Evolutionary conservation across 192 early-diverging fungal genomes (phyloP).

Genomic region (Geranomyces variabilis): DNA sequence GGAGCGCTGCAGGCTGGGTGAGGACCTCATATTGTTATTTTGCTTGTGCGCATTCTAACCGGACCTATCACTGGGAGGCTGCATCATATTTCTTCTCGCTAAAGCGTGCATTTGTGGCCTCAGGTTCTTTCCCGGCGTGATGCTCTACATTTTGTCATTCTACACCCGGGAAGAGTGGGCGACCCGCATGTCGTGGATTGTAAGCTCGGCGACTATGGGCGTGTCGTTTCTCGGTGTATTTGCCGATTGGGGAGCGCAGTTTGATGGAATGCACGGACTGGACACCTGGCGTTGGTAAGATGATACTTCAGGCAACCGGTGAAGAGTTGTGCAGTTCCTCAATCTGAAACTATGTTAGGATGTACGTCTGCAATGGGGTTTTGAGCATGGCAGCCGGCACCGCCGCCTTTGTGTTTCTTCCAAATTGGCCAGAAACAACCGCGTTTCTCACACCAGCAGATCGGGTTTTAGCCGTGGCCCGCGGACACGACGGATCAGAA

Average conservation of each 20-base stretch:
- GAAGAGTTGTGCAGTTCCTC: conserved; percentile 12
- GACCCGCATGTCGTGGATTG: conserved; percentile 36
- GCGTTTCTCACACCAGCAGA: conserved; percentile 44
- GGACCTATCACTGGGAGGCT: too few species aligned
- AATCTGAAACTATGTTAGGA: conserved; percentile 10
- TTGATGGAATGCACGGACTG: conserved; percentile 23
- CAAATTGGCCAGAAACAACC: conserved; percentile 40
- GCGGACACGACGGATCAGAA: conserved; percentile 37
- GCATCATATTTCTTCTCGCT: too few species aligned
- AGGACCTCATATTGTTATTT: neutral
- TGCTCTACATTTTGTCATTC: conserved; percentile 40
- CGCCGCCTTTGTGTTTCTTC: conserved; percentile 30
- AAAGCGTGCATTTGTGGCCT: too few species aligned
- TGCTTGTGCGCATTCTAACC: too few species aligned
- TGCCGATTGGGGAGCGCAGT: conserved; percentile 26
- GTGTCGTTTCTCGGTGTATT: conserved; percentile 32
- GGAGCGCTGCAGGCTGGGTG: conserved; percentile 40
- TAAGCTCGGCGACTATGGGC: conserved; percentile 25
- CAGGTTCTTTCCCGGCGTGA: conserved; percentile 36
- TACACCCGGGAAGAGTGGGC: conserved; percentile 48
- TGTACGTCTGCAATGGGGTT: conserved; percentile 32
- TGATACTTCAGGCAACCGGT: neutral
- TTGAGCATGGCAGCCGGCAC: conserved; percentile 11
- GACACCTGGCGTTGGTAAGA: conserved; percentile 36
- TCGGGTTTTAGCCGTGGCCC: conserved; percentile 33